These are phyloP conservation scores for Arthrobotrys musiformis DNA, from an alignment of 2,329 filamentous ascomycete genomes.

Conservation along the genomic window DNA sequence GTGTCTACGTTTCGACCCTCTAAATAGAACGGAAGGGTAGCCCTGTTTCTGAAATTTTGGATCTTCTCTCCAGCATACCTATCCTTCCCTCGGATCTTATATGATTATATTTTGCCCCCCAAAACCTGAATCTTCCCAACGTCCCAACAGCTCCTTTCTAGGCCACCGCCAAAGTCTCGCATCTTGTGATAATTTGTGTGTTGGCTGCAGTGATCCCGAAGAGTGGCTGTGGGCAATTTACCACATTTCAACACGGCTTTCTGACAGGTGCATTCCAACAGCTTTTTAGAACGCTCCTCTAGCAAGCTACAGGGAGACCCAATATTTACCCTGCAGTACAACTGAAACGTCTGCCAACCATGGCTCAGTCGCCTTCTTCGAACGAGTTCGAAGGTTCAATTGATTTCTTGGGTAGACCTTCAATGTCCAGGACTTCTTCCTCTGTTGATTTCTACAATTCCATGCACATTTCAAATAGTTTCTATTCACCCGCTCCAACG, in stretches of 20 bases:
- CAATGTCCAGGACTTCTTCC: slow-evolving; percentile 34
- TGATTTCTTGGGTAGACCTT: slow-evolving; percentile 50
- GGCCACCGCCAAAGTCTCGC: neutral
- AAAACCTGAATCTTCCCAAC: slow-evolving; percentile 7
- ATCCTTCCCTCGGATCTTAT: slow-evolving; percentile 17
- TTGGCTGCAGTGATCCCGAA: slow-evolving; percentile 8
- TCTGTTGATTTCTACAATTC: slow-evolving; percentile 42
- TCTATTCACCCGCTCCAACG: slow-evolving; percentile 48
- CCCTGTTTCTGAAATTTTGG: slow-evolving; percentile 10
- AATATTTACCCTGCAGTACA: neutral
- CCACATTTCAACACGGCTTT: slow-evolving; percentile 46
- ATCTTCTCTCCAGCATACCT: slow-evolving; percentile 7
- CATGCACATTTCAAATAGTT: slow-evolving; percentile 27
- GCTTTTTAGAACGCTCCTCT: neutral
- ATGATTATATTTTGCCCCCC: neutral
- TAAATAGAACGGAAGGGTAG: slow-evolving; percentile 42
- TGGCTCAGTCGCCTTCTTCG: slow-evolving; percentile 21
- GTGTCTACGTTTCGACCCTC: slow-evolving; percentile 22
- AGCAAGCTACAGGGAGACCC: neutral
- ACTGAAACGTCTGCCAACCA: slow-evolving; percentile 18
- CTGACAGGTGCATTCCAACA: neutral
- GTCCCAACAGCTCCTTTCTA: neutral
- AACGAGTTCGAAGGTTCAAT: slow-evolving; percentile 41
- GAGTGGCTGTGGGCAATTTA: slow-evolving; percentile 12
- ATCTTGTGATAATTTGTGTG: slow-evolving; percentile 53